Percentiles rank a stretch among this genome's conserved stretches.
Evolutionary conservation across 345 rosid genomes (phyloP).

Genomic region (Barbarea vulgaris): DNA sequence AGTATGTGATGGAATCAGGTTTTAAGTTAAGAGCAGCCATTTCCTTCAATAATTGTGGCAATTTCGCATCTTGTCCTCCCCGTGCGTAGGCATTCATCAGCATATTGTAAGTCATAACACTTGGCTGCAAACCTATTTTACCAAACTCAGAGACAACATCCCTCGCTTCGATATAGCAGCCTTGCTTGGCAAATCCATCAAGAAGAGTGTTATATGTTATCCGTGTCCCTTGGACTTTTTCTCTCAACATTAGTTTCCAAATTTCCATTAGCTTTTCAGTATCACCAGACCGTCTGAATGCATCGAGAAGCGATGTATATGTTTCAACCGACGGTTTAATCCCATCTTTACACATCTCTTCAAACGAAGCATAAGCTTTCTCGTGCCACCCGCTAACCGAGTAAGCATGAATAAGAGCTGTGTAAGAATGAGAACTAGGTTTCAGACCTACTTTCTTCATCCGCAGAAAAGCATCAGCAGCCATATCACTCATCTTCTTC

Average conservation of each 20-base stretch:
- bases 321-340: constrained; percentile 79
- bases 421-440: constrained; percentile 81
- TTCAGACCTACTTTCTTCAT: constrained; percentile 74
- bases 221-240: constrained; percentile 63
- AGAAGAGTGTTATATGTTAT: constrained; percentile 81
- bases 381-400: constrained; percentile 81
- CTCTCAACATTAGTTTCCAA: constrained; percentile 77
- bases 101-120: constrained; percentile 89
- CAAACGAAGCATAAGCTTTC: constrained; percentile 68
- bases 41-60: constrained; percentile 86
- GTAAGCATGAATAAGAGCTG: constrained; percentile 88
- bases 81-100: constrained; percentile 91
- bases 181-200: constrained; percentile 94
- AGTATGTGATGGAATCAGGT: constrained; percentile 81
- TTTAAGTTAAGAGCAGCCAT: constrained; percentile 68
- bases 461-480: constrained; percentile 72
- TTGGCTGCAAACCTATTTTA: constrained; percentile 75
- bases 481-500: constrained; percentile 79
- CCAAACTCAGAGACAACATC: constrained; percentile 76
- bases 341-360: constrained; percentile 67
- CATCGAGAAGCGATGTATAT: constrained; percentile 82
- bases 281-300: constrained; percentile 78
- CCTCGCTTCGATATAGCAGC: constrained; percentile 78
- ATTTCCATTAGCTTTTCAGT: constrained; percentile 57
- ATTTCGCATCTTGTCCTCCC: constrained; percentile 73